Base-by-base conservation (phyloP, 192 early-diverging fungal genomes). In the Cetraspora pellucida region DNA sequence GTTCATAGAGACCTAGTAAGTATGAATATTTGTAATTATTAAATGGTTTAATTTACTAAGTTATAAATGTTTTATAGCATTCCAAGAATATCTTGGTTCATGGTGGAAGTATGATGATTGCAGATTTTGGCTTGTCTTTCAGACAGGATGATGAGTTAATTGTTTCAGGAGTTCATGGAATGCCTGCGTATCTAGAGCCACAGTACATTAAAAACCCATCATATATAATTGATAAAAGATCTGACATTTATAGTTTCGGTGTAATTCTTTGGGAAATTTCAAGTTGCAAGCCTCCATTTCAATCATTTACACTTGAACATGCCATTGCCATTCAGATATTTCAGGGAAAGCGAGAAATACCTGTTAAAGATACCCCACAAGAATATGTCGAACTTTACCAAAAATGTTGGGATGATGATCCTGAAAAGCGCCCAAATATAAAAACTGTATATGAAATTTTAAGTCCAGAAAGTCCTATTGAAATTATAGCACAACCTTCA, bases 181-280 rank as follows among this genome's bases (percentile, higher is more conserved):
- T 8, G 14, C 17, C 44, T 10, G 50, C 50, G 7, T 72, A 72
- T 30, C 30, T 28, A 0, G 70, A 72, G 1, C 70, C 70, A 0
- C 19, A 30, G 30, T 72, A 21, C 19, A 4, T 50, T 27, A 67
- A 67, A 7, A 31, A 67, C 11, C 21, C 25, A 25, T 14, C 19
- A 19, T 54, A 54, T 54, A 19, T 54, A 54, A 19, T 54, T 54
- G 28, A 10, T 28, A 23, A 25, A 37, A 67, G 31, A 45, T 67
- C 65, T 9, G 82, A 83, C 21, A 80, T 83, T 37, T 83, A 80
- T 21, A 80, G 79, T 28, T 71, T 83, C 31, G 82, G 82, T 27
- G 77, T 83, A 1, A 64, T 83, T 4, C 45, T 83, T 7, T 83
- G 82, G 82, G 82, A 83, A 65, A 44, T 83, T 44, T 80, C 82